A percentile compares a stretch with the other conserved stretches of the same genome.
Conservation (phyloP, 192 early-diverging fungal species). For the Linnemannia schmuckeri region DNA sequence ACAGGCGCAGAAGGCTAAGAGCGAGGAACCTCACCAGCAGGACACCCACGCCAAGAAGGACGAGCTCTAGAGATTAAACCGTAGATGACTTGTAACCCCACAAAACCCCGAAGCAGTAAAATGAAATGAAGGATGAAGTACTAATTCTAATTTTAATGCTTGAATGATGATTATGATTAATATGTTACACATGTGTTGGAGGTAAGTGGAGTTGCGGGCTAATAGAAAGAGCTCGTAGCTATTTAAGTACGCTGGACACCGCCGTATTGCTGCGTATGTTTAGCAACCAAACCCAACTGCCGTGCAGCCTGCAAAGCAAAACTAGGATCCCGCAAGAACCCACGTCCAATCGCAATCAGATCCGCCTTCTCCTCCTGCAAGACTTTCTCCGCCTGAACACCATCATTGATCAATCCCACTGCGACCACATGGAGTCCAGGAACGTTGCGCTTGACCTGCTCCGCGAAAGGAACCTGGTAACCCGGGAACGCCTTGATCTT, state of each 20-base stretch:
- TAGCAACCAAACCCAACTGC: constrained; percentile 72
- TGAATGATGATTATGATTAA: background rate
- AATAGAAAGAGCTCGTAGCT: background rate
- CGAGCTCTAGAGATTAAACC: constrained; percentile 12
- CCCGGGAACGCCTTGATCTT: constrained; percentile 59
- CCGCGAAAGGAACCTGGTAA: constrained; percentile 81
- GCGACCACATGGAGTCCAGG: constrained; percentile 67
- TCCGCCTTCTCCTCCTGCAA: constrained; percentile 76
- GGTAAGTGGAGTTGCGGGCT: too few species aligned
- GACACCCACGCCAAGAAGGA: constrained; percentile 26
- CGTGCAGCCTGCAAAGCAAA: constrained; percentile 74
- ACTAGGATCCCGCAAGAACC: constrained; percentile 75
- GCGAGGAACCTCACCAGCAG: background rate
- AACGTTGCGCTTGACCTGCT: constrained; percentile 67
- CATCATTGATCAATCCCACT: constrained; percentile 79
- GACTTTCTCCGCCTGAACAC: constrained; percentile 77
- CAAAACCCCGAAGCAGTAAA: background rate
- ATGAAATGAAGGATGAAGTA: background rate
- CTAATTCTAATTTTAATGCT: background rate
- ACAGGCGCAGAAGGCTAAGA: background rate
- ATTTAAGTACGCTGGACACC: background rate
- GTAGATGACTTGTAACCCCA: background rate
- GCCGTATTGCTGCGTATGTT: constrained; percentile 72
- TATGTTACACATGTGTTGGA: background rate
- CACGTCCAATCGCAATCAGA: constrained; percentile 78